Percentiles rank a stretch among this genome's conserved stretches.
phyloP scores from a whole-genome alignment of 2,329 filamentous ascomycete species.

The Xylaria sp. region DNA sequence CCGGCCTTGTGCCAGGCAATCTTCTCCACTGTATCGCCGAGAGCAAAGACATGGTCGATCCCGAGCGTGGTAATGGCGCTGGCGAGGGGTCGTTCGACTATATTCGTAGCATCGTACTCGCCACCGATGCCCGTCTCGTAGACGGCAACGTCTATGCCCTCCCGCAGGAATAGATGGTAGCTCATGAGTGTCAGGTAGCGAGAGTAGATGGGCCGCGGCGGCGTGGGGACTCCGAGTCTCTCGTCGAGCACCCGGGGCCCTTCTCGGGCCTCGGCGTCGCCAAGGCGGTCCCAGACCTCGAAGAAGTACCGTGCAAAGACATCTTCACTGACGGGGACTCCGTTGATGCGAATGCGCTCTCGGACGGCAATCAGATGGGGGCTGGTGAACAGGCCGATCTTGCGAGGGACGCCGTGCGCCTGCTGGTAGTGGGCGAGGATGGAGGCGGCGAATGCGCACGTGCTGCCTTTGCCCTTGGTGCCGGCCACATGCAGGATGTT shows the following conservation, averaged over 20 bases:
- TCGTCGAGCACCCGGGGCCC: conserved; percentile 25
- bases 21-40: conserved; percentile 58
- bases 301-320: conserved; percentile 63
- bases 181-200: conserved; percentile 49
- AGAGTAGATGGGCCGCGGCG: conserved; percentile 51
- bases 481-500: conserved; percentile 67
- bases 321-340: conserved; percentile 49
- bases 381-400: conserved; percentile 61
- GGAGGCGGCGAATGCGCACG: conserved; percentile 61
- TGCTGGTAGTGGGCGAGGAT: conserved; percentile 52
- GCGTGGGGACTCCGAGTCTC: conserved; percentile 31
- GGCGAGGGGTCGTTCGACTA: conserved; percentile 53
- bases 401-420: conserved; percentile 33
- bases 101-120: conserved; percentile 63
- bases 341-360: conserved; percentile 61
- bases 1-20: conserved; percentile 73
- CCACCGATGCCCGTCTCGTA: conserved; percentile 65
- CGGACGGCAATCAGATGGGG: conserved; percentile 63
- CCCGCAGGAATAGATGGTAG: conserved; percentile 54
- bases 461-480: conserved; percentile 73
- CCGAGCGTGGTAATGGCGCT: conserved; percentile 61
- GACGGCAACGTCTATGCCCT: conserved; percentile 57
- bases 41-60: conserved; percentile 60
- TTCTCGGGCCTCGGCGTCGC: conserved; percentile 30
- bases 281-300: conserved; percentile 58